Evolutionary conservation across 306 rosid genomes (phyloP).

Genomic region (Bauhinia variegata): DNA sequence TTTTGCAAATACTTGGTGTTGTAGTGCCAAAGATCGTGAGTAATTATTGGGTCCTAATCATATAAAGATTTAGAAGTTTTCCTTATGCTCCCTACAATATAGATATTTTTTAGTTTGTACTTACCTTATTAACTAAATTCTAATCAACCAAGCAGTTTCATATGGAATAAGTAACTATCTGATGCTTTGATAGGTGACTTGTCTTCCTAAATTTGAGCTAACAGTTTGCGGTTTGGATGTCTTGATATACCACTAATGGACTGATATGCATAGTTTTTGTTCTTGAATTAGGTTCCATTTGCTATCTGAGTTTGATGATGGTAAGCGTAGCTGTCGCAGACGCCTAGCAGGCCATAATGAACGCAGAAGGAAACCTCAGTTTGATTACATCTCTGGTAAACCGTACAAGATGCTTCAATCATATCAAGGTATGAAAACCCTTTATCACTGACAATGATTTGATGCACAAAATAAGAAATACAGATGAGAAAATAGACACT

Average conservation of each 20-base stretch:
- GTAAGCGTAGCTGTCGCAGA: constrained; percentile 87
- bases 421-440: constrained; percentile 59
- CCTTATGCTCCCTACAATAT: not conserved
- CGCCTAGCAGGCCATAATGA: constrained; percentile 89
- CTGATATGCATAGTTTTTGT: constrained; percentile 20
- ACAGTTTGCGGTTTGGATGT: constrained; percentile 6
- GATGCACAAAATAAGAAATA: not conserved
- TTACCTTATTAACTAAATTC: not conserved
- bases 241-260: constrained; percentile 13
- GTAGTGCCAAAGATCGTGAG: not conserved
- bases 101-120: constrained; percentile 12
- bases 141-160: constrained; percentile 12
- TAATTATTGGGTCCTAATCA: constrained; percentile 1
- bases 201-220: constrained; percentile 27
- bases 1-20: too few relatives aligned
- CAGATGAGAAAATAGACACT: not conserved
- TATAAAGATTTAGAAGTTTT: constrained; percentile 8
- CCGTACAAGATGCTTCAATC: constrained; percentile 57
- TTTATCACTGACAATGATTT: not conserved
- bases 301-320: constrained; percentile 76
- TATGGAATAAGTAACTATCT: constrained; percentile 9
- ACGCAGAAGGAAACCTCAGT: constrained; percentile 78
- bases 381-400: constrained; percentile 56
- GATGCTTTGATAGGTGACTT: constrained; percentile 16
- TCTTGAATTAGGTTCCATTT: constrained; percentile 66